Evolutionary conservation across 2,329 filamentous ascomycete species (phyloP).

Genomic region (Pseudocercospora eumusae): DNA sequence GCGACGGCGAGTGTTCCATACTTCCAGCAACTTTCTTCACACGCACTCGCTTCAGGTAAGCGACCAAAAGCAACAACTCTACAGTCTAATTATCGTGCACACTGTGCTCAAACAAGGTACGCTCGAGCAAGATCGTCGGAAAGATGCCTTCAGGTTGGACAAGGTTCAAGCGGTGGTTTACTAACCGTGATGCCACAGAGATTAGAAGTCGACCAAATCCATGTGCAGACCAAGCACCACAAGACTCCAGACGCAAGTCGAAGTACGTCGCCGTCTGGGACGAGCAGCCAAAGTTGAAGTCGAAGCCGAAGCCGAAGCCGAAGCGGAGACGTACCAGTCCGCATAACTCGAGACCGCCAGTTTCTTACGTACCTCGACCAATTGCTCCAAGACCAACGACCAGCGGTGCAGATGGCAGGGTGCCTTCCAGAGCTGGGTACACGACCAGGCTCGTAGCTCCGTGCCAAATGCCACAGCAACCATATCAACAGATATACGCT

Average conservation of each 20-base stretch:
- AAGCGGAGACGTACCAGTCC: not conserved
- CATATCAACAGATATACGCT: not conserved
- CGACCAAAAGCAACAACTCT: not conserved
- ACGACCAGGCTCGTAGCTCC: not conserved
- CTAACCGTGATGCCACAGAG: constrained; percentile 7
- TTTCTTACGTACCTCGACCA: not conserved
- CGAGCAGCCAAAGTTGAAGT: not conserved
- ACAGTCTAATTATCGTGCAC: not conserved
- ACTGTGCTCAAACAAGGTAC: not conserved
- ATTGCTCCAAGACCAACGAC: not conserved
- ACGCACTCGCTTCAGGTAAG: not conserved
- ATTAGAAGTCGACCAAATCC: not conserved
- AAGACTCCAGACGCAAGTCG: constrained; percentile 1
- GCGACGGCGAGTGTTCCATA: not conserved
- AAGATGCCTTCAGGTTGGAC: not conserved
- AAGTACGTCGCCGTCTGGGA: not conserved
- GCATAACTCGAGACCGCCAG: not conserved
- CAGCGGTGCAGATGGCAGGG: not conserved
- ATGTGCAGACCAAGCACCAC: not conserved
- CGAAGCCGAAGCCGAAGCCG: not conserved
- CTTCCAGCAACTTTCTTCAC: not conserved
- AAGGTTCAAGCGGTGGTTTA: not conserved
- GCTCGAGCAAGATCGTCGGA: not conserved
- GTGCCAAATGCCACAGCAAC: not conserved
- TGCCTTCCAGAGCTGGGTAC: not conserved